phyloP scores from a whole-genome alignment of 306 rosid genomes.

The Gleditsia sinensis region DNA sequence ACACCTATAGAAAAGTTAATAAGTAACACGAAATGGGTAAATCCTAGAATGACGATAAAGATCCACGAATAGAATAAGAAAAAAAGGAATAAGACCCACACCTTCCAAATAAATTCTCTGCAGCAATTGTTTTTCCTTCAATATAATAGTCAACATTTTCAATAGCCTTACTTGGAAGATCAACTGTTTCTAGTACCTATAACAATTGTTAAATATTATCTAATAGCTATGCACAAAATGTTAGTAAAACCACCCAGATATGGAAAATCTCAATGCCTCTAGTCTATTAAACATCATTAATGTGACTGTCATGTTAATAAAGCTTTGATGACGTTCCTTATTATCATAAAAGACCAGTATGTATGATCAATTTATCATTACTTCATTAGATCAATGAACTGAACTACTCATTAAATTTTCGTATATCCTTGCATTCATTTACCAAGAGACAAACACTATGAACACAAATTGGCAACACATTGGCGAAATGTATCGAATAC shows the following conservation, averaged over 20 bases:
- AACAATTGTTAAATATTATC: neutral
- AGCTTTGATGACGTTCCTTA: neutral
- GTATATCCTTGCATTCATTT: neutral
- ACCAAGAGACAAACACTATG: neutral
- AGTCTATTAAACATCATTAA: neutral
- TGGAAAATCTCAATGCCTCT: constrained; percentile 22
- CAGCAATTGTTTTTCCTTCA: too few species aligned
- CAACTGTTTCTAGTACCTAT: too few species aligned
- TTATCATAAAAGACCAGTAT: neutral
- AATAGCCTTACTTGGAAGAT: too few species aligned
- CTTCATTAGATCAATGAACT: constrained; percentile 25
- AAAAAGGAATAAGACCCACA: too few species aligned
- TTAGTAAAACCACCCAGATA: constrained; percentile 1
- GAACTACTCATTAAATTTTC: constrained; percentile 7
- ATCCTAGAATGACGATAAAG: too few species aligned
- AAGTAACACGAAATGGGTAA: too few species aligned
- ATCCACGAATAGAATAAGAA: too few species aligned
- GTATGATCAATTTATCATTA: too few species aligned
- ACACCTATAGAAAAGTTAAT: too few species aligned
- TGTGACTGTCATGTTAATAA: neutral
- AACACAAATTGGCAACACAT: constrained; percentile 11
- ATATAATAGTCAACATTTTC: too few species aligned
- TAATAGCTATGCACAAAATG: neutral
- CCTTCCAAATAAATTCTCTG: too few species aligned
- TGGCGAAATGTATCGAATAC: neutral